Evolutionary conservation across 2,329 filamentous ascomycete species (phyloP), one percentile per base, ranked within the genome.

Genomic region (Colletotrichum sp.): DNA sequence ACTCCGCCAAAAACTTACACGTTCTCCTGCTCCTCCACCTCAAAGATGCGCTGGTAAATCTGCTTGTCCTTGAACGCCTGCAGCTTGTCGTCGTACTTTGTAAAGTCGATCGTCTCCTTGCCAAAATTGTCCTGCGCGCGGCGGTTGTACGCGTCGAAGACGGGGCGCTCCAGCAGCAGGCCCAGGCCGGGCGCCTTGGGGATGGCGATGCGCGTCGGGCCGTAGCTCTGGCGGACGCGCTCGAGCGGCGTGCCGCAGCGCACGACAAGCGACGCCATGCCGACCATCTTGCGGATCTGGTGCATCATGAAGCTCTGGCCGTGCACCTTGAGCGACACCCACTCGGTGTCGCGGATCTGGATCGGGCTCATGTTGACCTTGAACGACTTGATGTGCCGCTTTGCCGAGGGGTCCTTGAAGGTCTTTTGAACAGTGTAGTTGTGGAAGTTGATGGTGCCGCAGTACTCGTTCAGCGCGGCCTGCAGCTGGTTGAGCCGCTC

Each of bases 281-380:
- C 95, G 18, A 99, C 95, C 97, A 99, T 99, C 86, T 99, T 99
- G 81, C 97, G 94, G 85, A 99, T 99, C 87, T 99, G 97, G 85
- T 99, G 97, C 97, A 99, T 99, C 97, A 99, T 99, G 90, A 99
- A 99, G 82, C 94, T 96, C 85, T 99, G 97, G 0, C 97, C 97
- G 85, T 99, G 97, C 28, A 99, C 96, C 83, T 98, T 98, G 79
- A 99, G 89, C 59, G 94, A 97, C 6, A 99, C 89, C 97, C 97
- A 99, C 87, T 99, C 94, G 3, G 96, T 98, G 82, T 96, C 93
- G 83, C 95, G 92, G 84, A 98, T 98, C 82, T 96, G 92, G 81
- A 98, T 93, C 1, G 96, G 95, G 67, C 91, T 88, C 5, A 88
- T 87, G 83, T 95, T 94, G 74, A 95, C 93, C 48, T 93, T 88